A percentile compares a stretch with the other conserved stretches of the same genome.
These are phyloP conservation scores for Botrytis elliptica DNA, from an alignment of 2,329 filamentous ascomycete genomes.

Conservation along the genomic window DNA sequence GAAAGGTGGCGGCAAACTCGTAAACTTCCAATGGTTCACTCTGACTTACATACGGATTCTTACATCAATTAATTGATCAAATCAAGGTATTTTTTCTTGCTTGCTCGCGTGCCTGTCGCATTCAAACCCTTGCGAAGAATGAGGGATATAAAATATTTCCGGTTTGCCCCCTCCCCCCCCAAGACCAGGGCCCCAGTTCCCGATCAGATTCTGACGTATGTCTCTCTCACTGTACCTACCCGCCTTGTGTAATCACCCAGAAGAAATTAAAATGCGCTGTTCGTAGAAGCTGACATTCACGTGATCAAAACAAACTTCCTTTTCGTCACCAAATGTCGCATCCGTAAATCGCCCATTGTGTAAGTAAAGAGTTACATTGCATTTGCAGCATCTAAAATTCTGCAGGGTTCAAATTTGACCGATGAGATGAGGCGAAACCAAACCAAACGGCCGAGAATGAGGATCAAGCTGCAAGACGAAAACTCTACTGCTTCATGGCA, in stretches of 20 bases:
- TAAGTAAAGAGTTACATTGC: conserved; percentile 10
- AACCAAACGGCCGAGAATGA: background rate
- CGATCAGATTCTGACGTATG: conserved; percentile 7
- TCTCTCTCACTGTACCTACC: conserved; percentile 3
- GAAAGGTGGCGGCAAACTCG: background rate
- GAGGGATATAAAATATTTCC: conserved; percentile 21
- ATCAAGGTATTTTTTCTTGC: background rate
- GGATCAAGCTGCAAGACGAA: conserved; percentile 1
- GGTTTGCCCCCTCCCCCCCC: background rate
- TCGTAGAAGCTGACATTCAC: background rate
- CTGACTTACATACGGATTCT: conserved; percentile 16
- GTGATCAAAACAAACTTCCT: background rate
- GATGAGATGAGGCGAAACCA: conserved; percentile 14
- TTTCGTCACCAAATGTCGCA: background rate
- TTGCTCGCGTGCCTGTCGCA: conserved; percentile 1
- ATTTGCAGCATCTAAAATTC: background rate
- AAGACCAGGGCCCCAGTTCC: background rate
- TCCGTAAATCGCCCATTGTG: conserved; percentile 3
- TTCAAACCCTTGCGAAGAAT: conserved; percentile 1
- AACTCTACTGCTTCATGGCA: conserved; percentile 2
- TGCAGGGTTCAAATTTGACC: background rate
- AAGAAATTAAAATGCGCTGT: background rate
- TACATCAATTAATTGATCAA: background rate
- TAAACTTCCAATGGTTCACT: conserved; percentile 1
- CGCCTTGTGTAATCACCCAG: background rate